phyloP scores from a whole-genome alignment of 306 rosid genomes.

The Castanopsis chinensis region DNA sequence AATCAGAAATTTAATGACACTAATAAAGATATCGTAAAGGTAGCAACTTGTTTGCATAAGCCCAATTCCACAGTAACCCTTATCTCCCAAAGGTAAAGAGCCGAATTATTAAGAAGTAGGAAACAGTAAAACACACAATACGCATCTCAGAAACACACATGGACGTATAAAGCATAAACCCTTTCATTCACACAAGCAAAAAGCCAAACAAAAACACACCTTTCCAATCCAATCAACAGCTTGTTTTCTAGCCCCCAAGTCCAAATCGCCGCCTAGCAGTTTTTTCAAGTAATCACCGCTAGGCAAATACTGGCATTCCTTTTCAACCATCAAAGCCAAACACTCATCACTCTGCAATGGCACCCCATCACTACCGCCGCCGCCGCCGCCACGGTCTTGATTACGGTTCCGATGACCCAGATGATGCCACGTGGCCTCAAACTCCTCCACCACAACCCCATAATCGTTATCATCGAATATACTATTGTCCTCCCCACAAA shows the following conservation, averaged over 20 bases:
- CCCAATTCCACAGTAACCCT: neutral
- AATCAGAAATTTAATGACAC: neutral
- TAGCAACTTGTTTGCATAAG: neutral
- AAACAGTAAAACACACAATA: neutral
- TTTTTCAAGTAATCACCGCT: conserved; percentile 51
- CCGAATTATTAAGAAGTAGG: neutral
- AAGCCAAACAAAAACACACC: conserved; percentile 45
- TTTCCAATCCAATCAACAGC: conserved; percentile 85
- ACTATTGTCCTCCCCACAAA: conserved; percentile 68
- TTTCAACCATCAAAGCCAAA: conserved; percentile 58
- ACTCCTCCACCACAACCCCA: conserved; percentile 34
- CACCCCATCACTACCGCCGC: conserved; percentile 34
- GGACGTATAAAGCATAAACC: neutral
- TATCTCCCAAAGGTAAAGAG: neutral
- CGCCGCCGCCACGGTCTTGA: conserved; percentile 4
- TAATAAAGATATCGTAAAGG: neutral
- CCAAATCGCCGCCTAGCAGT: conserved; percentile 63
- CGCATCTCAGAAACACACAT: neutral
- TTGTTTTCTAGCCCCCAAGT: conserved; percentile 60
- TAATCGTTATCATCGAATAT: conserved; percentile 54
- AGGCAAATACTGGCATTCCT: conserved; percentile 61
- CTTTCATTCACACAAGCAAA: neutral
- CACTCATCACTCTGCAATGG: conserved; percentile 76
- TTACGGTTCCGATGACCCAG: conserved; percentile 27
- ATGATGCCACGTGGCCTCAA: conserved; percentile 34